Evolutionary conservation across 164 flowering plant genomes (phyloP).

Genomic region (Vitis labrusca): DNA sequence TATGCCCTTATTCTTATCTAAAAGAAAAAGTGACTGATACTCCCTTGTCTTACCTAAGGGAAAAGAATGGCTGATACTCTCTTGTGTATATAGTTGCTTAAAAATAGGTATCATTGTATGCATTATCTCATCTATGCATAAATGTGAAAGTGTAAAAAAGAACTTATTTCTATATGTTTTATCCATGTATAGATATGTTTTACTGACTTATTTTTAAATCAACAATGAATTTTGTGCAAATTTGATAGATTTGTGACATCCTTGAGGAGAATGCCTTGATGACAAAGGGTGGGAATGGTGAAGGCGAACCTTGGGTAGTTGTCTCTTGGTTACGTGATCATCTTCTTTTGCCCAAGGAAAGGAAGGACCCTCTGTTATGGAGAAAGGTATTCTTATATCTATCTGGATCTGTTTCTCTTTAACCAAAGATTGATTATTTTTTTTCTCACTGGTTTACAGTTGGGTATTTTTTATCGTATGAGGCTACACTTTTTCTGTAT

Average conservation of each 20-base stretch:
- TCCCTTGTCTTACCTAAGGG: too few relatives aligned
- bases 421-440: background rate
- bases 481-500: background rate
- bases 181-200: background rate
- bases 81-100: background rate
- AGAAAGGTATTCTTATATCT: conserved; percentile 57
- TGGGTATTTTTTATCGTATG: background rate
- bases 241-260: conserved; percentile 78
- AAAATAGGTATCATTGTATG: too few relatives aligned
- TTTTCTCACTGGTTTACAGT: background rate
- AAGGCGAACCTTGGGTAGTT: conserved; percentile 81
- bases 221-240: conserved; percentile 3
- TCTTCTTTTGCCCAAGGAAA: conserved; percentile 81
- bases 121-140: background rate
- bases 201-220: background rate
- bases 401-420: conserved; percentile 1
- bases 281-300: conserved; percentile 44
- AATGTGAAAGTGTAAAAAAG: background rate
- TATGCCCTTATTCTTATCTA: background rate
- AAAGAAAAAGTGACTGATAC: too few relatives aligned
- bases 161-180: background rate
- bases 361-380: conserved; percentile 75
- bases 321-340: conserved; percentile 87
- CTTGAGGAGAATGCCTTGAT: conserved; percentile 83
- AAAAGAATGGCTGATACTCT: background rate